A percentile compares a stretch with the other conserved stretches of the same genome.
Evolutionary conservation across 148 eudicot genomes (phyloP).

Genomic region (Polygonum aviculare): DNA sequence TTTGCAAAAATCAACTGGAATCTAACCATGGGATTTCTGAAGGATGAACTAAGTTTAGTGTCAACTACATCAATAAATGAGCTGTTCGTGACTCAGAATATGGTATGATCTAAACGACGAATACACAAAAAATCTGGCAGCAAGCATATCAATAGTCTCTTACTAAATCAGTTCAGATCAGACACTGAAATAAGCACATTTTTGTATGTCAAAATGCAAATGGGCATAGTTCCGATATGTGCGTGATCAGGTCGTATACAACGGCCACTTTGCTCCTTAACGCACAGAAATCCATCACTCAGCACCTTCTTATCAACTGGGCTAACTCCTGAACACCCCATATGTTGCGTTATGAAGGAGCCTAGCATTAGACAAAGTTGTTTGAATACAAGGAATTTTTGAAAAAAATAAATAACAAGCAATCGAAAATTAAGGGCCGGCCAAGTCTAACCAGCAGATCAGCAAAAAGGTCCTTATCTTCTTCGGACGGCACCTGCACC

Average conservation of each 20-base stretch:
- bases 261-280: background rate
- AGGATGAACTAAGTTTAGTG: too few species aligned
- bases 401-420: background rate
- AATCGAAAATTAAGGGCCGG: background rate
- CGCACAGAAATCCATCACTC: background rate
- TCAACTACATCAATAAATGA: background rate
- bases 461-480: constrained; percentile 31
- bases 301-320: background rate
- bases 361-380: background rate
- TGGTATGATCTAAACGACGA: background rate
- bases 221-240: background rate
- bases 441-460: background rate
- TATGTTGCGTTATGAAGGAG: background rate
- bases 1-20: too few species aligned
- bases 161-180: background rate
- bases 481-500: constrained; percentile 40
- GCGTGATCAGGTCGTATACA: background rate
- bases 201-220: background rate
- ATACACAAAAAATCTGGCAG: background rate
- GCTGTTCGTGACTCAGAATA: background rate
- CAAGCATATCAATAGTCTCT: background rate
- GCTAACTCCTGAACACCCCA: background rate
- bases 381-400: background rate
- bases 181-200: background rate
- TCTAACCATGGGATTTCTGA: too few species aligned